Percentiles rank a stretch among this genome's conserved stretches.
Conservation (phyloP, 1,139 yeast genomes). For the Debaryomyces nepalensis region DNA sequence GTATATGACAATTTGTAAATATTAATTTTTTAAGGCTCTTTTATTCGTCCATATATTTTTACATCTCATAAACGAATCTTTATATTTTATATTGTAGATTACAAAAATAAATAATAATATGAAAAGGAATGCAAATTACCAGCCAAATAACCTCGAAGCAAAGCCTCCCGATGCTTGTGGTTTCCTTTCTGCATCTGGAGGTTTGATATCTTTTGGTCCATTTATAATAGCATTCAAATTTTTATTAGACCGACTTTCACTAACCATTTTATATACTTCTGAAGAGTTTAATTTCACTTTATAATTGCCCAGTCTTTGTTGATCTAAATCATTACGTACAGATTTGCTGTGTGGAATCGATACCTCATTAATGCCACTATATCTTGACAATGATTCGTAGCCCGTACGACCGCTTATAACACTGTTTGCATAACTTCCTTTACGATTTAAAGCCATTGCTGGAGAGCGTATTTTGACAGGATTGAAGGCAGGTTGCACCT, state of each 20-base stretch:
- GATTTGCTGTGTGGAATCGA: constrained; percentile 7
- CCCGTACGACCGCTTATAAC: constrained; percentile 10
- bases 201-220: constrained; percentile 4
- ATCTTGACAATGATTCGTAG: constrained; percentile 6
- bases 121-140: constrained; percentile 24
- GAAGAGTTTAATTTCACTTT: constrained; percentile 24
- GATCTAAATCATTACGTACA: constrained; percentile 28
- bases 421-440: constrained; percentile 15
- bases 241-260: constrained; percentile 13
- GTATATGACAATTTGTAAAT: constrained; percentile 13
- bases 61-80: constrained; percentile 6
- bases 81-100: constrained; percentile 2
- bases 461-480: constrained; percentile 7
- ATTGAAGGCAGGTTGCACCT: constrained; percentile 4
- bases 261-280: constrained; percentile 30
- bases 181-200: constrained; percentile 3
- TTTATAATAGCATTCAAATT: constrained; percentile 4
- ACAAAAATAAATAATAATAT: constrained; percentile 6
- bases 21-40: constrained; percentile 9
- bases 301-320: constrained; percentile 63
- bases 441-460: constrained; percentile 9
- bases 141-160: constrained; percentile 40
- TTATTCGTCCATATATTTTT: constrained; percentile 7
- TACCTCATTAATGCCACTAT: constrained; percentile 3
- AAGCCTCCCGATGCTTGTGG: constrained; percentile 21